Percentiles rank a stretch among this genome's conserved stretches.
Conservation (phyloP, 73 alveolate genomes). For the Vitrella brassicaformis region DNA sequence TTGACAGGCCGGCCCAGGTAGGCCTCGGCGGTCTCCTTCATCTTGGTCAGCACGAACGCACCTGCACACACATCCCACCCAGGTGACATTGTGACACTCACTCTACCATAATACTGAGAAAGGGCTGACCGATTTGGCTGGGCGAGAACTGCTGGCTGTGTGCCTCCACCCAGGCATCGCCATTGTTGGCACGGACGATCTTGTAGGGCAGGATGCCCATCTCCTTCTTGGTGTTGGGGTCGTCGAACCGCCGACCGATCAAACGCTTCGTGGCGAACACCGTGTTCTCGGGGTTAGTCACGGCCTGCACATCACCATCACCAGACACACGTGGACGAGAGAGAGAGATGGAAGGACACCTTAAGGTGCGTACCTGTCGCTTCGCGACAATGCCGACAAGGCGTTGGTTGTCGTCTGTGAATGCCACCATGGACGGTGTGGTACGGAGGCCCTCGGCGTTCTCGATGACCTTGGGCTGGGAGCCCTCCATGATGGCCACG, state of each 20-base stretch:
- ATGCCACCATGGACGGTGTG: slow-evolving; percentile 78
- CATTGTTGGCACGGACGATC: slow-evolving; percentile 72
- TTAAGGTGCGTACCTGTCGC: slow-evolving; percentile 43
- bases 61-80: slow-evolving; percentile 11
- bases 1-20: slow-evolving; percentile 60
- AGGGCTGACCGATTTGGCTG: slow-evolving; percentile 46
- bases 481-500: slow-evolving; percentile 44
- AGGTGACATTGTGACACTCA: too few species aligned
- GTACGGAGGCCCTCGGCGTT: slow-evolving; percentile 62
- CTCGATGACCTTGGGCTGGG: slow-evolving; percentile 35
- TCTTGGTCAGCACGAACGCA: slow-evolving; percentile 54
- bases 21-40: slow-evolving; percentile 72
- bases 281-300: slow-evolving; percentile 51
- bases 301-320: slow-evolving; percentile 54
- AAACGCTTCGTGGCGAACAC: slow-evolving; percentile 63
- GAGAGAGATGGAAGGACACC: background rate
- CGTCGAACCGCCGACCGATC: slow-evolving; percentile 61
- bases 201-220: slow-evolving; percentile 82
- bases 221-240: slow-evolving; percentile 72
- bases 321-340: background rate
- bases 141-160: slow-evolving; percentile 63
- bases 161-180: slow-evolving; percentile 88
- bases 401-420: slow-evolving; percentile 64
- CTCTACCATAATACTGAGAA: too few species aligned
- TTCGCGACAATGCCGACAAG: slow-evolving; percentile 66